Evolutionary conservation across 2,329 filamentous ascomycete genomes (phyloP), one percentile per base, ranked within the genome.

Genomic region (Pseudocercospora vitis): DNA sequence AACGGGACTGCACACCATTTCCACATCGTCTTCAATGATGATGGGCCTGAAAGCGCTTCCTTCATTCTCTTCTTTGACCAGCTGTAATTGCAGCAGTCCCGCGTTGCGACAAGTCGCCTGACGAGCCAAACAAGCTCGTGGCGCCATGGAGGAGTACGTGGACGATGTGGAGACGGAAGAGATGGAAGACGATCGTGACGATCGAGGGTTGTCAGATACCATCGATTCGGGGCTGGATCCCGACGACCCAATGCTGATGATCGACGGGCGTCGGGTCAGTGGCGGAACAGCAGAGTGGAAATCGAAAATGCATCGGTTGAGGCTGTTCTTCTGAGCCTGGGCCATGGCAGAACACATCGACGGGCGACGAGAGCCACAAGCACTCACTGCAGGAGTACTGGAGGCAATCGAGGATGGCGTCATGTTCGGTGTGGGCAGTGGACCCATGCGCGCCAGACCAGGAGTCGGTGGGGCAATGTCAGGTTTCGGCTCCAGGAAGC

Each of bases 371-470:
- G 75, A 73, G 56, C 74, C 71, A 62, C 73, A 71, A 63, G 71
- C 74, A 80, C 81, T 79, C 81, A 71, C 81, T 71, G 81, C 81
- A 82, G 82, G 81, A 80, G 81, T 81, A 70, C 70, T 75, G 60
- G 74, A 76, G 62, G 74, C 71, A 56, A 72, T 71, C 42, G 78
- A 74, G 58, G 81, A 79, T 31, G 83, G 82, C 39, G 83, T 85
- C 72, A 84, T 73, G 60, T 78, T 75, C 48, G 83, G 82, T n/a
- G 83, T 86, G 12, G 81, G 82, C 52, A 85, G 70, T 53, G 81
- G 78, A 59, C 74, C 75, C 63, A 81, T 73, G 49, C 80, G 79
- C 32, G 75, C 74, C 59, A 83, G 68, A 47, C 76, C 73, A n/a
- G 82, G 82, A 44, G 82, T 77, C 11, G 76, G 76, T 33, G 74